Percentiles rank a stretch among this genome's conserved stretches.
Conservation (phyloP, 2,329 filamentous ascomycete genomes). For the Neophaeococcomyces aloes region DNA sequence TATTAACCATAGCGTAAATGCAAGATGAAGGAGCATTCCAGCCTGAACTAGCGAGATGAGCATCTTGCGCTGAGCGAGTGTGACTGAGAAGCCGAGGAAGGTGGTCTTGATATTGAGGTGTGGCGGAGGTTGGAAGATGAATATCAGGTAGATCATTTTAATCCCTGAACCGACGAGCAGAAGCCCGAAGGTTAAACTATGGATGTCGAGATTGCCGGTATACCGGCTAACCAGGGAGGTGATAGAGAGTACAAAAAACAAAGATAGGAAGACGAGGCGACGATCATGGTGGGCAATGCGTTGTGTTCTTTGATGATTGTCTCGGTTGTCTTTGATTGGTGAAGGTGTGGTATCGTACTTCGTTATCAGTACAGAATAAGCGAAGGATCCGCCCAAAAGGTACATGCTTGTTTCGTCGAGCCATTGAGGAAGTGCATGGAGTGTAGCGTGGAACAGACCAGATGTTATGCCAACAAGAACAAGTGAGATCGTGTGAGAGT, state of each 20-base stretch:
- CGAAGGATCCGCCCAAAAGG: neutral
- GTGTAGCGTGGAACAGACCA: constrained; percentile 12
- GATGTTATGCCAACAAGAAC: constrained; percentile 16
- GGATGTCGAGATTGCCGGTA: neutral
- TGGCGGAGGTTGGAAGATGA: neutral
- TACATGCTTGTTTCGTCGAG: constrained; percentile 6
- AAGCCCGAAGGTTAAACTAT: neutral
- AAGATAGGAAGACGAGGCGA: neutral
- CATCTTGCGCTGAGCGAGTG: neutral
- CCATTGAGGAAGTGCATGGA: constrained; percentile 13
- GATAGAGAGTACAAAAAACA: neutral
- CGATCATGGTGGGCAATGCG: too few species aligned
- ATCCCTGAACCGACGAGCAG: neutral
- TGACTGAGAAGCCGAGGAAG: neutral
- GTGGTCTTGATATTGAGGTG: neutral
- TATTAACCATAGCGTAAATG: constrained; percentile 22
- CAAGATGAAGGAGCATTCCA: neutral
- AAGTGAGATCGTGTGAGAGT: constrained; percentile 14
- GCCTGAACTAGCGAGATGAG: neutral
- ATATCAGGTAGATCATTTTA: neutral
- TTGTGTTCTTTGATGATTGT: neutral
- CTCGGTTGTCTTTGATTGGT: neutral
- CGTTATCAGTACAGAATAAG: neutral
- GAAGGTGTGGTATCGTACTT: neutral
- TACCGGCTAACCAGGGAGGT: neutral